Conservation (phyloP, 2,329 filamentous ascomycete species). For the Cryoendolithus antarcticus region DNA sequence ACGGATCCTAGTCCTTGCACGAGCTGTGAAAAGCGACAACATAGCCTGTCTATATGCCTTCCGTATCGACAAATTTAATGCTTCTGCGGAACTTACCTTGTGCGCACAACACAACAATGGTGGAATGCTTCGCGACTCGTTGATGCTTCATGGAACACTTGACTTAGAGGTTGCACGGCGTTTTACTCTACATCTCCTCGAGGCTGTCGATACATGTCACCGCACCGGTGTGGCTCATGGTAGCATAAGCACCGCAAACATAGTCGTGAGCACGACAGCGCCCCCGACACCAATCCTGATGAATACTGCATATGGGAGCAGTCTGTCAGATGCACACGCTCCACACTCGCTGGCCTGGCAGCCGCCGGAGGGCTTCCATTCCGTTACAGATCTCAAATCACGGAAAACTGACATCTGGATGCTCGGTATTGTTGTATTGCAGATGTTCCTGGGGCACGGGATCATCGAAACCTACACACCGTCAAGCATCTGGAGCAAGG, state of each 20-base stretch:
- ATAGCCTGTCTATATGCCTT: constrained; percentile 63
- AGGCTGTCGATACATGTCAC: constrained; percentile 79
- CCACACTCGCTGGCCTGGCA: constrained; percentile 9
- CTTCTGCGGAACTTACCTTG: constrained; percentile 3
- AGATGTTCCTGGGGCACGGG: constrained; percentile 85
- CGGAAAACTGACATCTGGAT: constrained; percentile 92
- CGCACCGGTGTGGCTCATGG: constrained; percentile 66
- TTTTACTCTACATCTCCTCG: constrained; percentile 85
- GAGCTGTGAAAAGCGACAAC: constrained; percentile 62
- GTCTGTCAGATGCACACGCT: constrained; percentile 40
- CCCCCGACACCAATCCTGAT: too few relatives aligned
- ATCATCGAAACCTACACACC: constrained; percentile 70
- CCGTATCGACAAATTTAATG: constrained; percentile 28
- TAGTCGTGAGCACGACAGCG: too few relatives aligned
- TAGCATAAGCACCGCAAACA: constrained; percentile 8
- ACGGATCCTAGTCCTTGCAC: constrained; percentile 53
- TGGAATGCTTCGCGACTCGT: constrained; percentile 67
- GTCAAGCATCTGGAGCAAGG: constrained; percentile 55
- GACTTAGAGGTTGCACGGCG: constrained; percentile 65
- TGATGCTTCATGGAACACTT: constrained; percentile 57
- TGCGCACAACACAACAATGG: constrained; percentile 58
- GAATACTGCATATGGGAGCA: constrained; percentile 45
- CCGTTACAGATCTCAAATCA: constrained; percentile 24
- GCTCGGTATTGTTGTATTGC: constrained; percentile 77
- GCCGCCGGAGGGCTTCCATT: constrained; percentile 8